Evolutionary conservation across 768 basidiomycete genomes (phyloP), one percentile per base, ranked within the genome.

Genomic region (Mycena galericulata): DNA sequence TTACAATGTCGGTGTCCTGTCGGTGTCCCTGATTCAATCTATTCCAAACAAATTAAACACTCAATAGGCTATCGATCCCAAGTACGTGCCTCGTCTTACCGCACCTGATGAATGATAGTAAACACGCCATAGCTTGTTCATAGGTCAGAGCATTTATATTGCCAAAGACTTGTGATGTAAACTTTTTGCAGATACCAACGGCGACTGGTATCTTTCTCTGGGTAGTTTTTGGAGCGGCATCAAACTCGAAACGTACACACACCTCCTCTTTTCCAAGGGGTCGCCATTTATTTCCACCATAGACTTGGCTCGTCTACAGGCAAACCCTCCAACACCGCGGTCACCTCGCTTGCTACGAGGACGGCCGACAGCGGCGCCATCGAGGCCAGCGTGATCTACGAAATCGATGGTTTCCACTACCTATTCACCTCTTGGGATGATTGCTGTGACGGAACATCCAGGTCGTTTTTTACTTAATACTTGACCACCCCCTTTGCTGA

Each of bases 401-500:
- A 86, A 70, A 73, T 74, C 67, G 80, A 81, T 36, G 80, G 69
- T 54, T 88, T 77, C 71, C 89, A 83, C 75, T 89, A 88, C 69
- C 79, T 89, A 20, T 89, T 89, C 76, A 81, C 84, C 0, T 84
- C 84, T 12, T 88, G 87, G 87, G 87, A 88, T 68, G 77, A 76
- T 2, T 88, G 87, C 76, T 88, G 88, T 75, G 50, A 74, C 26
- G 87, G 87, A 5, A 82, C 81, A 18, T 78, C 76, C 12, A 86
- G 86, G 75, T 88, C 87, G 1, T 88, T 88, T 71, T 88, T 88
- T 65, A 89, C n/a, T n/a, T n/a, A n/a, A n/a, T n/a, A n/a, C n/a
- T n/a, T n/a, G n/a, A 88, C 64, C 82, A 88, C 68, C 79, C 88
- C 30, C 88, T 89, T 77, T 81, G 84, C 0, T 84, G 83, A n/a